Conservation (phyloP, 2,329 filamentous ascomycete genomes). For the Colletotrichum gigasporum region DNA sequence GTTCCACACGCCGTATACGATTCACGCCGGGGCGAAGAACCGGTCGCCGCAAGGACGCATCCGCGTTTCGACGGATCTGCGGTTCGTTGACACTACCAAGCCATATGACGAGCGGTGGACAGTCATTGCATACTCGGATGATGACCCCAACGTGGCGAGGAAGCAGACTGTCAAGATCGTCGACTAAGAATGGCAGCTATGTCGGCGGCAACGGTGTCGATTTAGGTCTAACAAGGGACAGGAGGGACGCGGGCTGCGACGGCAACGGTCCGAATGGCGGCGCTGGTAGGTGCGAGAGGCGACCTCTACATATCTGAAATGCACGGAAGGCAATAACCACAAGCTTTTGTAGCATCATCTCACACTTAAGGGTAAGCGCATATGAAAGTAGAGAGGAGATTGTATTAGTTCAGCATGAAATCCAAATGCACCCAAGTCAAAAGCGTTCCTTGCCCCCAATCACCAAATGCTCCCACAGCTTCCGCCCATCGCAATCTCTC, state of each 20-base stretch:
- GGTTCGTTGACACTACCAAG: slow-evolving; percentile 60
- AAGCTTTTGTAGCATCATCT: too few species aligned
- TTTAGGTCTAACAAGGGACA: too few species aligned
- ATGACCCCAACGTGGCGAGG: background rate
- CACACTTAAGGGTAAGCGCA: too few species aligned
- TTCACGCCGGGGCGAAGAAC: slow-evolving; percentile 66
- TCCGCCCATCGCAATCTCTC: background rate
- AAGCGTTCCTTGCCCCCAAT: background rate
- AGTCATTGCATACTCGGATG: background rate
- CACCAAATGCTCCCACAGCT: too few species aligned
- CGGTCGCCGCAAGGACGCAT: slow-evolving; percentile 60
- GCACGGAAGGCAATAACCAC: too few species aligned
- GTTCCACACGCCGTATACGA: slow-evolving; percentile 46
- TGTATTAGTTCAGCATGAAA: background rate
- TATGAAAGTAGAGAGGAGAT: too few species aligned
- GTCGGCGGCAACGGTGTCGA: too few species aligned
- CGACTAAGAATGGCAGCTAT: background rate
- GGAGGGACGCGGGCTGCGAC: too few species aligned
- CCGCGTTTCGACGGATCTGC: slow-evolving; percentile 63
- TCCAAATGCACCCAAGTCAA: background rate
- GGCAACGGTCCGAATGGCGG: too few species aligned
- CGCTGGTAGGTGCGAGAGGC: too few species aligned
- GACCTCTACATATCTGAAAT: too few species aligned
- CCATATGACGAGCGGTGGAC: slow-evolving; percentile 53
- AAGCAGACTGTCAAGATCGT: background rate